Base-by-base conservation (phyloP, 2,329 filamentous ascomycete species). In the Annulohypoxylon truncatum region DNA sequence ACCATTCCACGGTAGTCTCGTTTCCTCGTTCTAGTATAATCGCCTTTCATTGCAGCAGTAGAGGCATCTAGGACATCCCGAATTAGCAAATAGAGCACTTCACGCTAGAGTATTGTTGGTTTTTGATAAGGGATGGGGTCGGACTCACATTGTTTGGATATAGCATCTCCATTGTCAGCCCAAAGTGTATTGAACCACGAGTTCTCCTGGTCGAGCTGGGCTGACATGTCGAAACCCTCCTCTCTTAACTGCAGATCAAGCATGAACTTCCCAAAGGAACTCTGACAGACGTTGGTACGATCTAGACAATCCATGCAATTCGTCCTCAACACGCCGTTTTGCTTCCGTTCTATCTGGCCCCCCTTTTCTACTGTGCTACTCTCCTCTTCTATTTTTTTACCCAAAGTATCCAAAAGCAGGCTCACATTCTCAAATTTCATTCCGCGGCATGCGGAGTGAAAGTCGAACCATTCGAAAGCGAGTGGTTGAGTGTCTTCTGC, bases 251-350 rank as follows among this genome's bases (percentile, higher is more conserved):
- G 93, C 29, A 85, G 77, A 70, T 97, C 93, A 1, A 99, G 84
- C 70, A 93, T 92, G 74, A 91, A 89, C 74, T 93, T 92, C 4
- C 88, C 96, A 76, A 94, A 94, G 0, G 94, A 96, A 75, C 93
- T 97, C 79, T 98, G 95, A 40, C 94, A 94, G 20, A 99, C 94
- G 72, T 98, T 98, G 1, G 96, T 99, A 20, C 96, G 89, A 77
- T 99, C 96, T 8, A 99, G 82, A 73, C 96, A 99, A 76, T 99
- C 96, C 96, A 99, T 98, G 78, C 96, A 99, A 75, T 99, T 99
- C 1, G 94, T 97, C 60, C 96, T 87, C n/a, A 98, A 78, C 5
- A 97, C 87, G 1, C 94, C 94, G 24, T 82, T 84, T 76, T 97
- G 94, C 48, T 76, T 81, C 3, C 76, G 72, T 13, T 79, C 71